Conservation (phyloP, 1,284 basidiomycete species). For the Puccinia polysora region DNA sequence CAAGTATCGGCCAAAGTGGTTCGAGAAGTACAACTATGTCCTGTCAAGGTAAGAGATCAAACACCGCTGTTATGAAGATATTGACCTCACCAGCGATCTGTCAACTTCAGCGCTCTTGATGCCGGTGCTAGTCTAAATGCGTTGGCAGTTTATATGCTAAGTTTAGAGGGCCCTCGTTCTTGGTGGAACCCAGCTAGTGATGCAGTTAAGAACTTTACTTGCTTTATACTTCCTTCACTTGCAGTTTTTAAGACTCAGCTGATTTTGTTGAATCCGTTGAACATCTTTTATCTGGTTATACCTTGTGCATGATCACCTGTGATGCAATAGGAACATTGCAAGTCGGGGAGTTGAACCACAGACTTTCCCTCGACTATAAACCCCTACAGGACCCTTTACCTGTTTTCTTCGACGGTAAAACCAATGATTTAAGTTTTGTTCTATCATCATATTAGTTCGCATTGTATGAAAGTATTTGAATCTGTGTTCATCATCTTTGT, state of each 20-base stretch:
- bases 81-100: background rate
- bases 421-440: too few species aligned
- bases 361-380: too few species aligned
- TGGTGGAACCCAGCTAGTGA: conserved; percentile 40
- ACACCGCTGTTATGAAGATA: conserved; percentile 32
- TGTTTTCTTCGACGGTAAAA: too few species aligned
- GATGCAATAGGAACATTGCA: conserved; percentile 33
- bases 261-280: too few species aligned
- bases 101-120: conserved; percentile 47
- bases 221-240: background rate
- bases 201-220: conserved; percentile 42
- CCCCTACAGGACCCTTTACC: too few species aligned
- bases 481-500: too few species aligned
- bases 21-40: conserved; percentile 49
- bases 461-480: too few species aligned
- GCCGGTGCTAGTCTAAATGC: conserved; percentile 51
- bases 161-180: conserved; percentile 31
- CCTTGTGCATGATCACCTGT: background rate
- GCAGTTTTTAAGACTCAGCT: too few species aligned
- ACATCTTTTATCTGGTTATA: background rate
- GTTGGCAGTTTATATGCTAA: conserved; percentile 49
- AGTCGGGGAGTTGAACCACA: too few species aligned
- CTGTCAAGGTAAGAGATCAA: background rate
- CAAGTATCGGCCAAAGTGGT: conserved; percentile 49
- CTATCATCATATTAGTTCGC: too few species aligned